Percentiles rank a stretch among this genome's conserved stretches.
Conservation (phyloP, 306 rosid species). For the Arachis hypogaea region DNA sequence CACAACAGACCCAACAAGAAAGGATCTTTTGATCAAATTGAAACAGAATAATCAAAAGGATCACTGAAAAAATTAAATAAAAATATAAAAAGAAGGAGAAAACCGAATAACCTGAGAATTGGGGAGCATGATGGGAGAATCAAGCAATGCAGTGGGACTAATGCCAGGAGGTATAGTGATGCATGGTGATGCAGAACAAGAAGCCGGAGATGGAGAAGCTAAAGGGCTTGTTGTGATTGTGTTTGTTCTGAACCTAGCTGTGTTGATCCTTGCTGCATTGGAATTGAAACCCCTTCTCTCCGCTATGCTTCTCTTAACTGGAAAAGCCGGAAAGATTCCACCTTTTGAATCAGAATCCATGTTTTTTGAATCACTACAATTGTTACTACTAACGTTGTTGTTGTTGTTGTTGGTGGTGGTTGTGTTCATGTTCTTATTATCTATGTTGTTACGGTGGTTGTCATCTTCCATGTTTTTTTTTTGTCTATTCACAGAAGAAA, state of each 20-base stretch:
- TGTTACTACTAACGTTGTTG: not conserved
- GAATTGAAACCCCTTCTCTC: slow-evolving; percentile 75
- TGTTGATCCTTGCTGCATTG: slow-evolving; percentile 52
- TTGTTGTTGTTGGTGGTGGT: not conserved
- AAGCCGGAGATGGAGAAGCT: slow-evolving; percentile 42
- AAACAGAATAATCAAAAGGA: not conserved
- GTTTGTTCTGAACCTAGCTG: slow-evolving; percentile 41
- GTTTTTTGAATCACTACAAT: not conserved
- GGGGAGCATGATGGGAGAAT: slow-evolving; percentile 74
- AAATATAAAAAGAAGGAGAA: not conserved
- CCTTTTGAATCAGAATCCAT: not conserved
- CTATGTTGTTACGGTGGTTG: not conserved
- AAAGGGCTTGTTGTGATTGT: slow-evolving; percentile 38
- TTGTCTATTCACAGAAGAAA: not conserved
- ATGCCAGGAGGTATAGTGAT: slow-evolving; percentile 71
- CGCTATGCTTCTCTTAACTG: slow-evolving; percentile 51
- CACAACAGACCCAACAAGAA: not conserved
- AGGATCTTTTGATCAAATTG: not conserved
- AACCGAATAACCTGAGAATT: slow-evolving; percentile 60
- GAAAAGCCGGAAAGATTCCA: not conserved
- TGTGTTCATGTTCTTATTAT: too few species aligned
- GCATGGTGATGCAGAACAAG: slow-evolving; percentile 56
- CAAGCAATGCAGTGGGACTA: slow-evolving; percentile 78
- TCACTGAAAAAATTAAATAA: not conserved
- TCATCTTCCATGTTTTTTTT: slow-evolving; percentile 18